Base-by-base conservation (phyloP, 116 monocot species). In the Iris pallida region DNA sequence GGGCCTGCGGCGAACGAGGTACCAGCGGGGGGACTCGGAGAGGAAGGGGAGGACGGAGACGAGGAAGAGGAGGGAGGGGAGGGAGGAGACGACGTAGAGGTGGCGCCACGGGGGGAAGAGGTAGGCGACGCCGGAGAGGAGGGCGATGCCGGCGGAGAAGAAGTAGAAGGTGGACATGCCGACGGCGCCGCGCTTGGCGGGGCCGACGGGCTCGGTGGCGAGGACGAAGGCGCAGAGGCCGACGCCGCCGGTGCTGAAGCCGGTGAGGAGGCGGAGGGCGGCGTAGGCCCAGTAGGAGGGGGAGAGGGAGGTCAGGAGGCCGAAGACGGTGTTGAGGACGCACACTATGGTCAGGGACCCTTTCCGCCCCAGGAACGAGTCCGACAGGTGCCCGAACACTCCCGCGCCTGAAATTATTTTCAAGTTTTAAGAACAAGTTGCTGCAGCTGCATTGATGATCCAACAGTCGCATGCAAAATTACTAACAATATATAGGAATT, bases 21-120 rank as follows among this genome's bases (percentile, higher is more conserved):
- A 59, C 81, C 76, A 81, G 0, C 76, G 68, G 1, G 81, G 81
- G 3, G 81, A 81, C n/a, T 76, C 81, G 12, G 81, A 81, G 56
- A 81, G 10, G 72, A 81, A 80, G 41, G 80, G 75, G 40, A 80
- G 69, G 69, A 76, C 54, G 18, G 48, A 19, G 15, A 72, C 5
- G n/a, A 72, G 8, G 63, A 76, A 81, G 19, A 76, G 62, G 63
- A 76, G 63, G 5, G 81, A 62, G 40, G 75, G 76, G 57, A 76
- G 42, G 55, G 76, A 68, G 45, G 63, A 55, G 56, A 30, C 45
- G 40, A 81, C 5, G 57, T 81, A 81, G 46, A 76, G 75, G 45
- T n/a, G 6, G 48, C 81, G 65, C 81, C 81, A 81, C 8, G 71
- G 68, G 13, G 8, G 55, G 55, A 76, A 62, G 42, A 70, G 10